These are phyloP conservation scores for Phylloporus arenicola DNA, from an alignment of 768 basidiomycete genomes.

Conservation along the genomic window DNA sequence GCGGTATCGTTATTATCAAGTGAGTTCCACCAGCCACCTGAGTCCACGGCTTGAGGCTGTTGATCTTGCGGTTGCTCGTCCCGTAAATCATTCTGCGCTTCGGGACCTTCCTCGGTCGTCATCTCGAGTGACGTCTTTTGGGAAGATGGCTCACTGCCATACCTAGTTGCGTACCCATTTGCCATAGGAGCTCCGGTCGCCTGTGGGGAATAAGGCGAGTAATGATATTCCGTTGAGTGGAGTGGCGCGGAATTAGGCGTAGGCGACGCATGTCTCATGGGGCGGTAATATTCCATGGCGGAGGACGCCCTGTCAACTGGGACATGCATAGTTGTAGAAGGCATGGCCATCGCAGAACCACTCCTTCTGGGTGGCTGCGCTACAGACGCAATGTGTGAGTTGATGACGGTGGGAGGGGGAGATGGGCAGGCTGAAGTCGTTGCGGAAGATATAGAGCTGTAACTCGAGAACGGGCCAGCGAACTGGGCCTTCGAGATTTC, in stretches of 20 bases:
- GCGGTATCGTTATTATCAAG: constrained; percentile 34
- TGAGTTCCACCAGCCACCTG: constrained; percentile 61
- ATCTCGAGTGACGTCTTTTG: constrained; percentile 30
- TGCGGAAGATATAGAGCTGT: constrained; percentile 84
- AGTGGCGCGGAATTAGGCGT: constrained; percentile 51
- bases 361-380: constrained; percentile 49
- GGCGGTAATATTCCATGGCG: constrained; percentile 66
- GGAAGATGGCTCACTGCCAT: constrained; percentile 28
- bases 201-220: constrained; percentile 28
- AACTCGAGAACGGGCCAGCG: constrained; percentile 87
- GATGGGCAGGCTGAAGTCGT: constrained; percentile 73
- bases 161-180: constrained; percentile 36
- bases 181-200: constrained; percentile 23
- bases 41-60: constrained; percentile 21
- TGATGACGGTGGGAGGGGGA: constrained; percentile 55
- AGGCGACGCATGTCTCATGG: constrained; percentile 47
- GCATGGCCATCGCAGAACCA: constrained; percentile 64
- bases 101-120: constrained; percentile 22
- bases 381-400: constrained; percentile 30
- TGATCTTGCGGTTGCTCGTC: constrained; percentile 8
- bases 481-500: constrained; percentile 35
- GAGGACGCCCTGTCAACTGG: constrained; percentile 71
- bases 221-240: constrained; percentile 29
- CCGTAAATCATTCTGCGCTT: constrained; percentile 3
- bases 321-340: constrained; percentile 41